Evolutionary conservation across 1,284 basidiomycete genomes (phyloP).

Genomic region (Thelephora terrestris): DNA sequence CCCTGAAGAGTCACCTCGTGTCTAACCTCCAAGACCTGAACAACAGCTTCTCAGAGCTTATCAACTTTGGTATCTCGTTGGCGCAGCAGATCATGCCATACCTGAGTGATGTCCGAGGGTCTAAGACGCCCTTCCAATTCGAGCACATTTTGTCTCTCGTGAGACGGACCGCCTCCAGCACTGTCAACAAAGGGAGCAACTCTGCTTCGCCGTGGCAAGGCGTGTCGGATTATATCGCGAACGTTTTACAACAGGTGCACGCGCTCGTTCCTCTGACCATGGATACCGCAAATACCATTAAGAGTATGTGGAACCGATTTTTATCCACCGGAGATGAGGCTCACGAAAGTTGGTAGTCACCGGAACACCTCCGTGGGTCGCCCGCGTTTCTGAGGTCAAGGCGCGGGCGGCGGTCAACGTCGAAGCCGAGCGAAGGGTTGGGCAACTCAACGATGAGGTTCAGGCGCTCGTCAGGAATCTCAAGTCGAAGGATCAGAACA

Average conservation of each 20-base stretch:
- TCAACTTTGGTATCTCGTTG: constrained; percentile 87
- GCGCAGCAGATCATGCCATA: constrained; percentile 82
- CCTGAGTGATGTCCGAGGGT: constrained; percentile 60
- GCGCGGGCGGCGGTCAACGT: constrained; percentile 76
- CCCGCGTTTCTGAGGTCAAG: constrained; percentile 83
- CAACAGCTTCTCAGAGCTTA: constrained; percentile 67
- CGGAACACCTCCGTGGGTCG: constrained; percentile 79
- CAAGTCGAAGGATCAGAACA: constrained; percentile 77
- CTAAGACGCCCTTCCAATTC: constrained; percentile 72
- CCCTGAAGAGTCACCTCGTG: constrained; percentile 61
- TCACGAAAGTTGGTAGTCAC: constrained; percentile 38
- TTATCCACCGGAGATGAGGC: background rate
- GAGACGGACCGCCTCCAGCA: constrained; percentile 60
- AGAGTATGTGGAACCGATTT: constrained; percentile 42
- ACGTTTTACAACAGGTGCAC: constrained; percentile 62
- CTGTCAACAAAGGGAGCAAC: constrained; percentile 61
- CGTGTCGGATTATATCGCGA: constrained; percentile 57
- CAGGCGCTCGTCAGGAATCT: constrained; percentile 78
- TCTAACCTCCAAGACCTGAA: constrained; percentile 64
- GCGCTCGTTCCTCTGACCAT: constrained; percentile 63
- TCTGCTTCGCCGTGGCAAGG: constrained; percentile 68
- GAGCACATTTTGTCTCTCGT: constrained; percentile 62
- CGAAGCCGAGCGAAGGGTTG: constrained; percentile 84
- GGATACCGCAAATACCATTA: constrained; percentile 68
- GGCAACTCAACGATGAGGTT: constrained; percentile 82